Evolutionary conservation across 352 stramenopile genomes (phyloP).

Genomic region (Globisporangium orthogonon): DNA sequence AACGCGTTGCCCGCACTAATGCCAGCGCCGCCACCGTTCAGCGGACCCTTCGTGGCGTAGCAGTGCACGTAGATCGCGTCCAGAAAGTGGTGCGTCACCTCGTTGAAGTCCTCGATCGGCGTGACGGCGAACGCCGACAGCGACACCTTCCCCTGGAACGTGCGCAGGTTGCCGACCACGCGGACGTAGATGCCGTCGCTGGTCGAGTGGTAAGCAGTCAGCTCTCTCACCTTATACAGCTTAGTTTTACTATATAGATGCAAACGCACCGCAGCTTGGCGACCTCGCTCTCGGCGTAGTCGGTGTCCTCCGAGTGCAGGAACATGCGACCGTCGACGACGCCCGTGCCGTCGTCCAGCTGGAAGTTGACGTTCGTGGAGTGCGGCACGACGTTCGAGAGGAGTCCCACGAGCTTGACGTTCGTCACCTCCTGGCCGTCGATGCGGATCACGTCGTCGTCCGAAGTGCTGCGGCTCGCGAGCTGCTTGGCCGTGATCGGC

Average conservation of each 20-base stretch:
- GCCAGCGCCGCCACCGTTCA: slow-evolving; percentile 21
- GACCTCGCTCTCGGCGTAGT: slow-evolving; percentile 53
- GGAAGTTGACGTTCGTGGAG: slow-evolving; percentile 90
- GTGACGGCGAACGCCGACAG: slow-evolving; percentile 86
- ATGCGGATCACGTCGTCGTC: slow-evolving; percentile 75
- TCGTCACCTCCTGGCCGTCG: slow-evolving; percentile 87
- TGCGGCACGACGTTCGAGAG: slow-evolving; percentile 71
- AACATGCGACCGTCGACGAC: slow-evolving; percentile 90
- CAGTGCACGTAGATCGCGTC: slow-evolving; percentile 92
- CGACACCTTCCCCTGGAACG: slow-evolving; percentile 87
- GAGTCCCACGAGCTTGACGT: slow-evolving; percentile 87
- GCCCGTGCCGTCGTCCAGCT: slow-evolving; percentile 93
- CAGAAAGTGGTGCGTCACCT: slow-evolving; percentile 95
- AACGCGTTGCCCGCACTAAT: slow-evolving; percentile 10
- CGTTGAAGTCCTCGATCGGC: slow-evolving; percentile 87
- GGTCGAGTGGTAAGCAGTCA: not conserved
- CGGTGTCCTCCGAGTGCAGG: slow-evolving; percentile 80
- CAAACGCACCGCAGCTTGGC: slow-evolving; percentile 37
- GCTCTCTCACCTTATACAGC: not conserved
- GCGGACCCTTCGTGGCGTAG: slow-evolving; percentile 64
- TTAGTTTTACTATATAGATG: too few relatives aligned
- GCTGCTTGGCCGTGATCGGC: slow-evolving; percentile 89
- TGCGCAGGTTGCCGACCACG: slow-evolving; percentile 88
- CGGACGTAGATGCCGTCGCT: slow-evolving; percentile 87
- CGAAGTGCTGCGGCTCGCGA: slow-evolving; percentile 35